These are phyloP conservation scores for Phaeoacremonium minimum DNA, from an alignment of 2,329 filamentous ascomycete genomes.

Conservation along the genomic window DNA sequence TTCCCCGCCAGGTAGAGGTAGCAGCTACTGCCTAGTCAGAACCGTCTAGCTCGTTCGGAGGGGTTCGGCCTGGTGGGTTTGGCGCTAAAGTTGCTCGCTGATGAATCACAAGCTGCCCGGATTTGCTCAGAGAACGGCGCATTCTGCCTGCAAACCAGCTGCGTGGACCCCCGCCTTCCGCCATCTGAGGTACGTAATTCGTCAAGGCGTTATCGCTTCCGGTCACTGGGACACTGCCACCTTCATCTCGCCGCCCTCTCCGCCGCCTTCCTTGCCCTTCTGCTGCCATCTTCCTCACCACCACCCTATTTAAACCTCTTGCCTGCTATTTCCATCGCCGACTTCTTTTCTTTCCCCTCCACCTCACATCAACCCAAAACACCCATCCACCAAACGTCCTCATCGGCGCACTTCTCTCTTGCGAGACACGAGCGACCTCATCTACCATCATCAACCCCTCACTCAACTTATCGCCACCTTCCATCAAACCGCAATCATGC, in stretches of 20 bases:
- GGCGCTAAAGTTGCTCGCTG: no score
- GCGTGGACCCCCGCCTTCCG: no score
- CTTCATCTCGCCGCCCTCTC: slow-evolving; percentile 14
- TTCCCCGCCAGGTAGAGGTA: no score
- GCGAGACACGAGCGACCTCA: no score
- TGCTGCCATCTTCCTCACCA: slow-evolving; percentile 14
- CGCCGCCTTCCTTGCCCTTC: slow-evolving; percentile 18
- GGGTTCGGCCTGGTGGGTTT: no score
- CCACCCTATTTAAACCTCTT: slow-evolving; percentile 17
- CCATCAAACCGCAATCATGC: slow-evolving; percentile 67
- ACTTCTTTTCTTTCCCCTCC: slow-evolving; percentile 13
- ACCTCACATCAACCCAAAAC: slow-evolving; percentile 8
- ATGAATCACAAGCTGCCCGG: slow-evolving; percentile 8
- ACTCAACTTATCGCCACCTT: slow-evolving; percentile 18
- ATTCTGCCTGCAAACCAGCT: no score
- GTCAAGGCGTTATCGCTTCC: slow-evolving; percentile 10
- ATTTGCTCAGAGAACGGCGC: no score
- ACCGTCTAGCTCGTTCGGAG: no score
- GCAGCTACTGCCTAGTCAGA: no score
- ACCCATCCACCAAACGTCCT: no score
- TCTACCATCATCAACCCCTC: no score
- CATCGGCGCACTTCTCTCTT: no score
- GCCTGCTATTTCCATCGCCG: slow-evolving; percentile 17
- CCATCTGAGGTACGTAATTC: not conserved
- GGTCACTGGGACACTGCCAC: slow-evolving; percentile 16